These are phyloP conservation scores for Tanozyma kutaoensis DNA, from an alignment of 805 yeast genomes.

Conservation along the genomic window DNA sequence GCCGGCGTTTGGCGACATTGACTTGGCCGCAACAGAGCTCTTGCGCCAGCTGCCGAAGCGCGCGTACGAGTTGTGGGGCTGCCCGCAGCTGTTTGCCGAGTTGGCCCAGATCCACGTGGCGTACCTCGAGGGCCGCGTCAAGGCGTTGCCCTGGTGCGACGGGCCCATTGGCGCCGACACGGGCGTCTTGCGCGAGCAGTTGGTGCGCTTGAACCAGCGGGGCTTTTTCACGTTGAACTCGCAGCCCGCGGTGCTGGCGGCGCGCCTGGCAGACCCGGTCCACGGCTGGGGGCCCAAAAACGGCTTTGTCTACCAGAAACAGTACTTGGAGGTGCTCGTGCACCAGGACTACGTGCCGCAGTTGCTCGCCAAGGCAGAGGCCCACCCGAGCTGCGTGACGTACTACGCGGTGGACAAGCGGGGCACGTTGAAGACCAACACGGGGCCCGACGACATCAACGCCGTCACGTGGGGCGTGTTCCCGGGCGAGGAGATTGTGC, in stretches of 20 bases:
- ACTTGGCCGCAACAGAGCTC: slow-evolving; percentile 56
- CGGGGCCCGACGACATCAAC: slow-evolving; percentile 64
- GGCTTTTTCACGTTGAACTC: slow-evolving; percentile 81
- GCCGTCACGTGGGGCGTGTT: slow-evolving; percentile 96
- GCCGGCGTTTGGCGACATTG: slow-evolving; percentile 91
- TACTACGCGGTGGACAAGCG: slow-evolving; percentile 61
- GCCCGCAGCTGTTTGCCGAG: slow-evolving; percentile 49
- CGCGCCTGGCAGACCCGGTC: slow-evolving; percentile 50
- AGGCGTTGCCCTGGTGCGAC: slow-evolving; percentile 89
- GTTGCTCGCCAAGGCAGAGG: slow-evolving; percentile 27
- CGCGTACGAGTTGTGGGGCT: slow-evolving; percentile 82
- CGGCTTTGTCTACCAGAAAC: slow-evolving; percentile 91
- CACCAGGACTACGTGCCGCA: slow-evolving; percentile 35
- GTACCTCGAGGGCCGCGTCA: slow-evolving; percentile 61
- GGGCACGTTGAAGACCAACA: slow-evolving; percentile 52
- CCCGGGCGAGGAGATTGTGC: slow-evolving; percentile 90
- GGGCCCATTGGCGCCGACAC: slow-evolving; percentile 76
- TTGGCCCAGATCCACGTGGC: slow-evolving; percentile 47
- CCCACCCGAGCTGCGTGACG: slow-evolving; percentile 39
- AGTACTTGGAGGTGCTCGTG: slow-evolving; percentile 75
- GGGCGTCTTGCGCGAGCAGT: slow-evolving; percentile 40
- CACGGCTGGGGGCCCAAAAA: slow-evolving; percentile 94
- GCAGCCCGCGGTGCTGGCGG: slow-evolving; percentile 86
- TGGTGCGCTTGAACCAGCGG: slow-evolving; percentile 49
- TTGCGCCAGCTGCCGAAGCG: slow-evolving; percentile 73